Conservation (phyloP, 108 stramenopile genomes). For the Hondaea fermentalgiana region DNA sequence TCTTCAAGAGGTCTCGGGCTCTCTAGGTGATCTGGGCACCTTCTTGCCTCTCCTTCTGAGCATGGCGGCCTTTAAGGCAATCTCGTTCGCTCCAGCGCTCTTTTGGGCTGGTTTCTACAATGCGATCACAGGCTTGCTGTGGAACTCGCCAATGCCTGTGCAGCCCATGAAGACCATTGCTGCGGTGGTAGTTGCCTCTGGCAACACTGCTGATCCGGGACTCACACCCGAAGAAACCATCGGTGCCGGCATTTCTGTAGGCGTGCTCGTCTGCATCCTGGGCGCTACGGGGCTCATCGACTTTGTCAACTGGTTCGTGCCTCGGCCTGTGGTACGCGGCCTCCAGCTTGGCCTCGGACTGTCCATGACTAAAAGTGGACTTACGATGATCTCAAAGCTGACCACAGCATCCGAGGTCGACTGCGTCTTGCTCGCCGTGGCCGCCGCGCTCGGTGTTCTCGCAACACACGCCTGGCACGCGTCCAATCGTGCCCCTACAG, state of each 20-base stretch:
- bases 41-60: constrained; percentile 67
- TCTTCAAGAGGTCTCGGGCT: constrained; percentile 59
- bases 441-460: constrained; percentile 21
- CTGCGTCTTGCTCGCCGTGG: constrained; percentile 48
- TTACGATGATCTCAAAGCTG: constrained; percentile 49
- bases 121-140: constrained; percentile 52
- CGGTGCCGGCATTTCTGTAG: constrained; percentile 63
- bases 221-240: constrained; percentile 40
- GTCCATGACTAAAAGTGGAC: constrained; percentile 51
- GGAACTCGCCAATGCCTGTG: constrained; percentile 75
- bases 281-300: constrained; percentile 59
- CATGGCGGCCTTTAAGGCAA: constrained; percentile 50
- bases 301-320: constrained; percentile 60
- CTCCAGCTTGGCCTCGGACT: constrained; percentile 71
- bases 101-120: constrained; percentile 62
- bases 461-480: constrained; percentile 35
- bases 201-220: not conserved
- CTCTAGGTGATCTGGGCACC: constrained; percentile 56
- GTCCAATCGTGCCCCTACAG: not conserved
- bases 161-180: constrained; percentile 81
- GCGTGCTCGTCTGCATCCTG: constrained; percentile 47
- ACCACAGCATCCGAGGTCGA: constrained; percentile 48
- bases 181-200: constrained; percentile 54
- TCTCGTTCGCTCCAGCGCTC: constrained; percentile 57
- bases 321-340: constrained; percentile 57